phyloP scores from a whole-genome alignment of 441 rosid genomes.

The Pelargonium cotyledonis region DNA sequence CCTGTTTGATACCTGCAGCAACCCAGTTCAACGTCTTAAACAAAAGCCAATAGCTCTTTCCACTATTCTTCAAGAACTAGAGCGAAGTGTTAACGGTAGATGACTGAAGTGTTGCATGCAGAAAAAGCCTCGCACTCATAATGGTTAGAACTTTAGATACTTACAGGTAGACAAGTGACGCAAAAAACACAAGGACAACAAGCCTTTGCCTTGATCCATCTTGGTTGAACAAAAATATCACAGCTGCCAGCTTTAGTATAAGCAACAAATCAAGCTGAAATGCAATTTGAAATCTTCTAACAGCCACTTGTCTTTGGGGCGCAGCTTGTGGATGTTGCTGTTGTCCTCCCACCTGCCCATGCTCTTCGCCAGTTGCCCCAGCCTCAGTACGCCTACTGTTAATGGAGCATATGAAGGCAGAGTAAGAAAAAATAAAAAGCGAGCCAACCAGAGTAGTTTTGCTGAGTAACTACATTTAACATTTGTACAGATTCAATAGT shows the following conservation, averaged over 20 bases:
- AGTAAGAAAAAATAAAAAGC: constrained; percentile 1
- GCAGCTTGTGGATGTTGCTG: constrained; percentile 56
- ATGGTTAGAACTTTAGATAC: constrained; percentile 24
- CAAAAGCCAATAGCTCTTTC: not conserved
- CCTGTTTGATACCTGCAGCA: constrained; percentile 85
- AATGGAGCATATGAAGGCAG: constrained; percentile 16
- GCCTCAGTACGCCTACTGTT: constrained; percentile 37
- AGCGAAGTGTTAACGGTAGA: not conserved
- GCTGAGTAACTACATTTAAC: not conserved
- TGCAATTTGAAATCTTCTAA: constrained; percentile 81
- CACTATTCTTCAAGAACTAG: not conserved
- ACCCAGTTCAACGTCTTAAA: constrained; percentile 12
- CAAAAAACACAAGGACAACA: constrained; percentile 68
- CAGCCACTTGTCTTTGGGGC: constrained; percentile 65
- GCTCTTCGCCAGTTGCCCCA: constrained; percentile 36
- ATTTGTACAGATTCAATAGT: not conserved
- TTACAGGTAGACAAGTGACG: constrained; percentile 80
- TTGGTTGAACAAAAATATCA: constrained; percentile 89
- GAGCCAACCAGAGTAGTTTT: not conserved
- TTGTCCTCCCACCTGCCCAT: constrained; percentile 44
- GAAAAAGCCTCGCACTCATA: constrained; percentile 6
- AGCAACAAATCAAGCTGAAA: constrained; percentile 88
- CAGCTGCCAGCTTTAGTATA: constrained; percentile 82
- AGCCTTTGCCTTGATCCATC: constrained; percentile 95
- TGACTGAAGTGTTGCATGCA: not conserved